Evolutionary conservation across 176 grass and related monocot species (phyloP), one percentile per base, ranked within the genome.

Genomic region (Alloteropsis semialata): DNA sequence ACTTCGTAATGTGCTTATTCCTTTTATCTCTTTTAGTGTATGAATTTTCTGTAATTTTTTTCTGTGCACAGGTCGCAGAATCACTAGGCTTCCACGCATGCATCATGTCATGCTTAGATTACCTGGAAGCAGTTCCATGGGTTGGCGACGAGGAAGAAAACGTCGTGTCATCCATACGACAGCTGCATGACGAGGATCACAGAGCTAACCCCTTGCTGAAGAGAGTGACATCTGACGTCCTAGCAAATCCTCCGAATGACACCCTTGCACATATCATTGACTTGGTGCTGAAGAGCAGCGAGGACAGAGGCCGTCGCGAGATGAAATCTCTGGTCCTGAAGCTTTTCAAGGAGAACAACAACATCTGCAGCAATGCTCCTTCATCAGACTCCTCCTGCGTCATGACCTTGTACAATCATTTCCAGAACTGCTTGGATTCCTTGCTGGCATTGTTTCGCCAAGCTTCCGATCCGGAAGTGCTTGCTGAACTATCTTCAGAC

Each of bases 71-170:
- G 94, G 87, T 94, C 24, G 87, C 91, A 27, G 94, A 94, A 79
- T 89, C 75, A 45, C 83, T 97, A 77, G 89, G 92, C 33, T 97
- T 94, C 33, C 76, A 57, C 25, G 49, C 81, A 69, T 94, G 94
- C 62, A 55, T 97, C 22, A 72, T 76, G 51, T 87, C 94, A 87
- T 94, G 94, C 80, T 64, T 97, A 49, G 86, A 92, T 89, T 94
- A 90, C 81, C 62, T 97, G 59, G 94, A 97, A 89, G 85, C 85
- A 8, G 86, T 92, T 21, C 94, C 94, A 45, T 97, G 92, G 94
- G 87, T 89, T 0, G 92, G 89, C n/a, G 92, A 97, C 8, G 94
- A 97, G 87, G 93, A 96, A 90, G 94, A 92, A 77, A 87, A 87
- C 6, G 90, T 94, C 0, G 79, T 97, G 53, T 90, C 87, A 17